A percentile compares a stretch with the other conserved stretches of the same genome.
Conservation (phyloP, 2,329 filamentous ascomycete genomes). For the Periconia macrospinosa region DNA sequence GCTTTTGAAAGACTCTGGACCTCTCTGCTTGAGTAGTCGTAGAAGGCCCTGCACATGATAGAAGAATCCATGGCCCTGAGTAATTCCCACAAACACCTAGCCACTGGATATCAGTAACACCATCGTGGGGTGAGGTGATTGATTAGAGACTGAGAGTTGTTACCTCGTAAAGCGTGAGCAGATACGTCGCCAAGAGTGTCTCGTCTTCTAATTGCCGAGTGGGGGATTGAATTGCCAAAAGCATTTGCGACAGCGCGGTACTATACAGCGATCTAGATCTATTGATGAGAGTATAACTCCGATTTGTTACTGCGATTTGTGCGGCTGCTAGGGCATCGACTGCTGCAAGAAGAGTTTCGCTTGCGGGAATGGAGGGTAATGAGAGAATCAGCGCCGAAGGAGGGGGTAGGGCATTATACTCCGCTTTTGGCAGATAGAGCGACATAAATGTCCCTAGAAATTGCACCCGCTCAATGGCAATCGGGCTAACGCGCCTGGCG, state of each 20-base stretch:
- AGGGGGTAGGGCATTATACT: slow-evolving; percentile 34
- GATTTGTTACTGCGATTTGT: slow-evolving; percentile 36
- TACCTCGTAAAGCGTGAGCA: slow-evolving; percentile 40
- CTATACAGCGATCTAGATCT: slow-evolving; percentile 39
- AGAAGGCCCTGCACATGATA: slow-evolving; percentile 41
- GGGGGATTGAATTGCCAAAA: slow-evolving; percentile 32
- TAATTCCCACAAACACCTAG: slow-evolving; percentile 40
- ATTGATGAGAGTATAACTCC: slow-evolving; percentile 32
- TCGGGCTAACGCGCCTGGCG: slow-evolving; percentile 34
- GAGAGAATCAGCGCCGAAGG: slow-evolving; percentile 40
- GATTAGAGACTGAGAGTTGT: neutral
- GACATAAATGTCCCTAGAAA: slow-evolving; percentile 36
- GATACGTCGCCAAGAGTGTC: slow-evolving; percentile 38
- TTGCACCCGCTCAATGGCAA: slow-evolving; percentile 40
- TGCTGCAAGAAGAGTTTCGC: slow-evolving; percentile 32
- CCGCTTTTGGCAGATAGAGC: slow-evolving; percentile 32
- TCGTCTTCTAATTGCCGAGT: slow-evolving; percentile 32
- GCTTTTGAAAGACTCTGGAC: slow-evolving; percentile 33
- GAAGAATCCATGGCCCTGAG: slow-evolving; percentile 39
- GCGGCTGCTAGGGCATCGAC: slow-evolving; percentile 39
- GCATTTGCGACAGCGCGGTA: slow-evolving; percentile 34
- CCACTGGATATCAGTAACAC: slow-evolving; percentile 1
- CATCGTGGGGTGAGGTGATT: neutral
- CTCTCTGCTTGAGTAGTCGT: slow-evolving; percentile 33
- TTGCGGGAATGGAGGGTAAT: slow-evolving; percentile 34